Conservation (phyloP, 2,329 filamentous ascomycete genomes). For the Monosporascus ibericus region DNA sequence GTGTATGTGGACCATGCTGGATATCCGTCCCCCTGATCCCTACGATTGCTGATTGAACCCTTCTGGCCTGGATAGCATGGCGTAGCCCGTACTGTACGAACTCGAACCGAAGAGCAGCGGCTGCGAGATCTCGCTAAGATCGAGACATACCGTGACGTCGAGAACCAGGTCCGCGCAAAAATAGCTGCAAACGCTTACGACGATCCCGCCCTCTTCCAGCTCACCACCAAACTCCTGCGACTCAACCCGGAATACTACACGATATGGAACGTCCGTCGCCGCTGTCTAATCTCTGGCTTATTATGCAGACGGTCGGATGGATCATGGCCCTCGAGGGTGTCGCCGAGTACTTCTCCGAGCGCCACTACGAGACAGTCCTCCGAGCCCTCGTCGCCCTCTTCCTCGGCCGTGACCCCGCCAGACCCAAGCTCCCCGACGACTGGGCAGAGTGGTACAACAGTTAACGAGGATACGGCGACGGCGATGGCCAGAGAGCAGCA, state of each 20-base stretch:
- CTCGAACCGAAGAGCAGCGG: constrained; percentile 62
- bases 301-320: constrained; percentile 42
- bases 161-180: constrained; percentile 60
- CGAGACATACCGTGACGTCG: constrained; percentile 65
- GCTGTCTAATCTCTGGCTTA: constrained; percentile 55
- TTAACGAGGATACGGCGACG: constrained; percentile 20
- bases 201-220: constrained; percentile 52
- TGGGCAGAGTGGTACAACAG: constrained; percentile 48
- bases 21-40: too few relatives aligned
- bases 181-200: constrained; percentile 40
- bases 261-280: constrained; percentile 82
- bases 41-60: too few relatives aligned
- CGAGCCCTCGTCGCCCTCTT: constrained; percentile 51
- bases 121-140: constrained; percentile 72
- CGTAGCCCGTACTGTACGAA: constrained; percentile 61
- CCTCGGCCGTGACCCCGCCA: constrained; percentile 45
- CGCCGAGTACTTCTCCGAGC: constrained; percentile 46
- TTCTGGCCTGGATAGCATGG: constrained; percentile 58
- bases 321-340: constrained; percentile 49
- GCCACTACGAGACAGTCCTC: constrained; percentile 56
- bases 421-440: constrained; percentile 42
- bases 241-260: constrained; percentile 88
- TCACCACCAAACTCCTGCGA: constrained; percentile 66
- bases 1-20: constrained; percentile 14
- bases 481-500: not conserved